These are phyloP conservation scores for Leishmania mexicana DNA, from an alignment of 208 protist species.

Conservation along the genomic window DNA sequence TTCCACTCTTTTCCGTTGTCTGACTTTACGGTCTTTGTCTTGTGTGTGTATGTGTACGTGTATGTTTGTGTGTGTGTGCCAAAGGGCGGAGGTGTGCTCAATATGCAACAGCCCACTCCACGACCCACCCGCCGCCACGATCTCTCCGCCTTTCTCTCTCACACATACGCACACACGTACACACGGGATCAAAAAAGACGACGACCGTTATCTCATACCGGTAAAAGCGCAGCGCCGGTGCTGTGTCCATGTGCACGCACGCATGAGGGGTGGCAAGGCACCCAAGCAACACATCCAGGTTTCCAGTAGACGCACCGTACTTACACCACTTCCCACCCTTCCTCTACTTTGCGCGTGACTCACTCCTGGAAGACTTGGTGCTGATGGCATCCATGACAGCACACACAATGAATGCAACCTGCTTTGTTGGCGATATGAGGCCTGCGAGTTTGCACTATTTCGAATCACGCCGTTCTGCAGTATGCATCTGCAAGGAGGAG, in stretches of 20 bases:
- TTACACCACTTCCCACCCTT: background rate
- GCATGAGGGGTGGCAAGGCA: background rate
- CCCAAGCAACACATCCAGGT: background rate
- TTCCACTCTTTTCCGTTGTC: background rate
- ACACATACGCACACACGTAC: background rate
- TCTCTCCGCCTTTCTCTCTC: background rate
- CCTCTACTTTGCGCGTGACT: background rate
- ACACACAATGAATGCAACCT: background rate
- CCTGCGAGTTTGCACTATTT: background rate
- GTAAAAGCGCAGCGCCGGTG: background rate
- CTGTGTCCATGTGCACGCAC: background rate
- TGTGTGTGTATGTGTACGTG: background rate
- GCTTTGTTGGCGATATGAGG: background rate
- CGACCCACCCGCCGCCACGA: no score
- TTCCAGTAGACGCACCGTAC: background rate
- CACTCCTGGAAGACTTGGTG: background rate
- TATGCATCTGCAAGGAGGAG: background rate
- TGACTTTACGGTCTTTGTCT: background rate
- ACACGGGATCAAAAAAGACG: background rate
- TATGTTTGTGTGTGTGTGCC: background rate
- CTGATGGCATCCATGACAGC: background rate
- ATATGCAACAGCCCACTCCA: no score
- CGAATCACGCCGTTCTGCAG: background rate
- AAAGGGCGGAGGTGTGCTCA: no score
- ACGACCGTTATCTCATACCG: no score